phyloP scores from a whole-genome alignment of 164 flowering plant genomes.

The Nymphaea colorata region DNA sequence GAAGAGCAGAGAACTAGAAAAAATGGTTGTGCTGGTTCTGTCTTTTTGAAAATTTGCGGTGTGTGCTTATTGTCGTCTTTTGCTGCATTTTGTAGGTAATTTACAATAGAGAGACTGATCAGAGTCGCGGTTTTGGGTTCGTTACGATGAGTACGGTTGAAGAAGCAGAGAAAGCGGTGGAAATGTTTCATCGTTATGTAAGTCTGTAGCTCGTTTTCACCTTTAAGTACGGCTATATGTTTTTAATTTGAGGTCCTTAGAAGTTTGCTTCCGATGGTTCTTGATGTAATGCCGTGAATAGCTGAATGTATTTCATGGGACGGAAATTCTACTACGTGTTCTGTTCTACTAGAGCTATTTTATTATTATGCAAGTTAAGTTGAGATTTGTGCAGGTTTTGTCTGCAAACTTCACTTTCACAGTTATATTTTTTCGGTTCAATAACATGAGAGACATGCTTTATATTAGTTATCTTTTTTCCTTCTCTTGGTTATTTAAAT shows the following conservation, averaged over 20 bases:
- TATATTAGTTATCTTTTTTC: no score
- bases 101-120: slow-evolving; percentile 45
- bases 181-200: slow-evolving; percentile 44
- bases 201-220: slow-evolving; percentile 7
- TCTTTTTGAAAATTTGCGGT: not conserved
- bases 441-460: no score
- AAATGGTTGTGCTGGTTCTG: not conserved
- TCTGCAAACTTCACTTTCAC: no score
- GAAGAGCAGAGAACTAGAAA: not conserved
- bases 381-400: no score
- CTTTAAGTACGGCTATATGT: not conserved
- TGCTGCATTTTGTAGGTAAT: slow-evolving; percentile 23
- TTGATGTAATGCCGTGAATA: not conserved
- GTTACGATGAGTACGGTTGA: slow-evolving; percentile 56
- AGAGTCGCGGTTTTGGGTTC: slow-evolving; percentile 64
- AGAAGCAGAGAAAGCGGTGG: slow-evolving; percentile 60
- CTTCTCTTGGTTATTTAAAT: no score
- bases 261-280: not conserved
- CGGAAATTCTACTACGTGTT: not conserved
- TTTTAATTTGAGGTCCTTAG: no score
- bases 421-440: no score
- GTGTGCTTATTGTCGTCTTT: not conserved
- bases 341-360: not conserved
- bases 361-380: no score
- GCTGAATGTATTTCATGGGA: not conserved